Base-by-base conservation (phyloP, 306 rosid species). In the Pterocarpus macrocarpus region DNA sequence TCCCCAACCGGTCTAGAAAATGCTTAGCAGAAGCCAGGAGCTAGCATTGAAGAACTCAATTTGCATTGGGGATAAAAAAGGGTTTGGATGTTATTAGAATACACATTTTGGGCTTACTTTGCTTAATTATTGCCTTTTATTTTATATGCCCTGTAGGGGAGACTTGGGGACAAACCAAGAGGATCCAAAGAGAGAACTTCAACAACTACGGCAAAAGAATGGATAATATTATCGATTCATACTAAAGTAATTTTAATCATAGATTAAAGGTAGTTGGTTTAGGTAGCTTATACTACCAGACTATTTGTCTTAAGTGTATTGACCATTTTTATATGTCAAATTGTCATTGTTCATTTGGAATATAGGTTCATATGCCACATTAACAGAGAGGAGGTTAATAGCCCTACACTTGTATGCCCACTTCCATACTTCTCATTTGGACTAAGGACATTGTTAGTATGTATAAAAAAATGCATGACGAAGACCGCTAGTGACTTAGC, bases 171-270 rank as follows among this genome's bases (percentile, higher is more conserved):
- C 92, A 91, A 79, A 57, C 70, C 53, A 65, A 82, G 75, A 84
- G 92, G 76, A 87, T 87, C 91, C 94, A 91, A 80, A 80, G 91
- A 84, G 69, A 77, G 77, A 57, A 52, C 39, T 75, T 76, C 88
- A 88, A 82, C 88, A 75, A 77, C 89, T 86, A 75, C 64, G 80
- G 70, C 77, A 79, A 86, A 79, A 86, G 80, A 80, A 77, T 61
- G 77, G 85, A 79, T 80, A 71, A 73, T 79, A 69, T 80, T 69
- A 61, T 84, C 63, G 7, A 75, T 69, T 76, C 33, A 39, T 38
- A 47, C 22, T 13, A 53, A 45, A 69, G 50, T 55, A 55, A 73
- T 78, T 64, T 50, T 76, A 70, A 58, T 82, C 61, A 68, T 77
- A 36, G 36, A 75, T 64, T 86, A 59, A 58, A 63, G 88, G 85